Conservation (phyloP, 306 rosid genomes). For the Neltuma alba region DNA sequence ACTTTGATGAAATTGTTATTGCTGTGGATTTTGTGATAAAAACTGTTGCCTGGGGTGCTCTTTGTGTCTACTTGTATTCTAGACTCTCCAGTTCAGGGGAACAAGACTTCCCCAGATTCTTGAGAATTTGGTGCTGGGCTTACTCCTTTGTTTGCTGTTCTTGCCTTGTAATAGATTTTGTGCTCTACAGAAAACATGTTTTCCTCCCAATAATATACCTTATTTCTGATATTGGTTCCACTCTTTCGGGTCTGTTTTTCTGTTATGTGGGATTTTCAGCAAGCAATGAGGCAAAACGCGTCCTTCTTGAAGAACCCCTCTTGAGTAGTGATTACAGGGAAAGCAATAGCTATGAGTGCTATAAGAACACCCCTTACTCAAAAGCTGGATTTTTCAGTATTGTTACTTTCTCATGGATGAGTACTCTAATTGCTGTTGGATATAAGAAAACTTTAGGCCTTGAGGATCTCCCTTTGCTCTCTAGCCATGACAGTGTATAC, state of each 20-base stretch:
- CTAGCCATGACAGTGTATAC: slow-evolving; percentile 48
- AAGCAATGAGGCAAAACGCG: slow-evolving; percentile 39
- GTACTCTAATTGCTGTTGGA: slow-evolving; percentile 64
- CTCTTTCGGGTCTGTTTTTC: slow-evolving; percentile 51
- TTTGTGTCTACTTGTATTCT: slow-evolving; percentile 47
- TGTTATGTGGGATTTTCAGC: slow-evolving; percentile 44
- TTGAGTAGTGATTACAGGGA: slow-evolving; percentile 51
- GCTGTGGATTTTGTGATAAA: slow-evolving; percentile 52
- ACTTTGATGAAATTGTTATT: slow-evolving; percentile 46
- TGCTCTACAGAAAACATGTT: slow-evolving; percentile 36
- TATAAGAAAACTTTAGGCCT: slow-evolving; percentile 65
- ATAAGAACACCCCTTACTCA: slow-evolving; percentile 46
- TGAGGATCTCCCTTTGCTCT: slow-evolving; percentile 82
- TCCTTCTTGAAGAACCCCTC: slow-evolving; percentile 67
- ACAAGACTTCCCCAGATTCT: slow-evolving; percentile 32
- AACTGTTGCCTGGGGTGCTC: slow-evolving; percentile 52
- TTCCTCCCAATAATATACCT: slow-evolving; percentile 44
- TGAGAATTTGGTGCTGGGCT: slow-evolving; percentile 61
- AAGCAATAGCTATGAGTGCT: slow-evolving; percentile 32
- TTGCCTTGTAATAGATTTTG: slow-evolving; percentile 50
- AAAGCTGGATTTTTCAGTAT: slow-evolving; percentile 72
- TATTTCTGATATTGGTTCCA: slow-evolving; percentile 50
- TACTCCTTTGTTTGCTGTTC: slow-evolving; percentile 51
- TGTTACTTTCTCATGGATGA: slow-evolving; percentile 81
- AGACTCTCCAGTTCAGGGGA: slow-evolving; percentile 27